These are phyloP conservation scores for Casuarina glauca DNA, from an alignment of 306 rosid species.

Conservation along the genomic window DNA sequence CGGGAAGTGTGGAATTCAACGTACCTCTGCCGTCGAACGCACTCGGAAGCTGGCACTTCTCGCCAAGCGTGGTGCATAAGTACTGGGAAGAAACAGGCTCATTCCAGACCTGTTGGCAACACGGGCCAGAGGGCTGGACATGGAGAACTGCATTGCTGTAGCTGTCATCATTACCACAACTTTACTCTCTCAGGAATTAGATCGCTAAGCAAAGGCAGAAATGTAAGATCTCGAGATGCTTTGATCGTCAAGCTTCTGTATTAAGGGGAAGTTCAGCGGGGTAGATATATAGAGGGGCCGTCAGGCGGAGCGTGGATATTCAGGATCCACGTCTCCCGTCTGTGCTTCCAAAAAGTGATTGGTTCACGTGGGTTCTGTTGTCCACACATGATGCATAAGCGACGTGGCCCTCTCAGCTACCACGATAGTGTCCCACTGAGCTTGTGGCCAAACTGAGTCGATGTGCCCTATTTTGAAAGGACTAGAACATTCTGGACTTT, in stretches of 20 bases:
- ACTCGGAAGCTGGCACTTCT: conserved; percentile 33
- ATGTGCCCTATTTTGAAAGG: neutral
- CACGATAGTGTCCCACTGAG: neutral
- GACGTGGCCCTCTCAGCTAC: conserved; percentile 36
- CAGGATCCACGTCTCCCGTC: conserved; percentile 35
- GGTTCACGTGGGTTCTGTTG: conserved; percentile 47
- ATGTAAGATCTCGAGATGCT: neutral
- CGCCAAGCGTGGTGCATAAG: neutral
- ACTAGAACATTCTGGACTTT: neutral
- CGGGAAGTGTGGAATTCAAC: neutral
- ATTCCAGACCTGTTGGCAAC: conserved; percentile 22
- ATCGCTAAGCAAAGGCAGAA: no score
- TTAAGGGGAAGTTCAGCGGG: neutral
- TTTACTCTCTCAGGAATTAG: no score
- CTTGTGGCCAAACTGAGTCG: conserved; percentile 5
- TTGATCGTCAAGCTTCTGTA: no score
- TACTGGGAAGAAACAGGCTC: conserved; percentile 31
- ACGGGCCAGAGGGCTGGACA: conserved; percentile 31
- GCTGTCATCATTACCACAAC: conserved; percentile 34
- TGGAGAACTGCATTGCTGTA: conserved; percentile 40
- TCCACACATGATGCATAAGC: conserved; percentile 30
- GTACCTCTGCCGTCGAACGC: conserved; percentile 48
- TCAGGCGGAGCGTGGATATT: conserved; percentile 37
- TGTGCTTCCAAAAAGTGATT: conserved; percentile 20
- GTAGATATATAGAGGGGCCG: neutral